Conservation (phyloP, 2,329 filamentous ascomycete genomes). For the Cytospora piceae region DNA sequence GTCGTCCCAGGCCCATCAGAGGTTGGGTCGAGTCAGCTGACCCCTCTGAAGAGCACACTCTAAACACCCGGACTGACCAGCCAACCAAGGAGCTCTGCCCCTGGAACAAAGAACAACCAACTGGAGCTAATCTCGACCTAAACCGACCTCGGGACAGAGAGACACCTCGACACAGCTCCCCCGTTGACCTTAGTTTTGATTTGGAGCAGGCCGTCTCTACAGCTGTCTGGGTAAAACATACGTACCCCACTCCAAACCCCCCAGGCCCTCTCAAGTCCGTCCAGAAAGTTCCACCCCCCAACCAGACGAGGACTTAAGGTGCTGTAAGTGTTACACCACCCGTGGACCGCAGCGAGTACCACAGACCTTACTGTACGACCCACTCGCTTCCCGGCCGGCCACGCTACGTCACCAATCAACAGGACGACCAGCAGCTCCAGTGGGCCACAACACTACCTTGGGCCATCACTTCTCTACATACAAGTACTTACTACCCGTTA, state of each 20-base stretch:
- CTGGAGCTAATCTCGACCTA: neutral
- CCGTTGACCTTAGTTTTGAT: neutral
- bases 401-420: constrained; percentile 1
- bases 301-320: neutral
- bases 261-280: neutral
- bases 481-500: neutral
- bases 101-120: neutral
- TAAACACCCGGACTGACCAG: neutral
- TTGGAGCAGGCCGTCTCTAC: neutral
- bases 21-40: constrained; percentile 15
- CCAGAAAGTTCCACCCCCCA: neutral
- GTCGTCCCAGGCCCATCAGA: neutral
- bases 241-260: neutral
- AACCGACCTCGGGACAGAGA: neutral
- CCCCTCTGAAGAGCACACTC: neutral
- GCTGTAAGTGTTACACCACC: neutral
- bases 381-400: neutral
- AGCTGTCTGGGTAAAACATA: neutral
- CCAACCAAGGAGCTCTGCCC: neutral
- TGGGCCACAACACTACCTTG: neutral
- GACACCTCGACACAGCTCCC: neutral
- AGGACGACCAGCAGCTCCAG: constrained; percentile 14
- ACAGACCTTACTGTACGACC: neutral
- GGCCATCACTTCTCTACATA: constrained; percentile 8
- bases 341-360: neutral